Conservation (phyloP, 371 early-diverging fungal genomes). For the Actinomortierella ambigua region DNA sequence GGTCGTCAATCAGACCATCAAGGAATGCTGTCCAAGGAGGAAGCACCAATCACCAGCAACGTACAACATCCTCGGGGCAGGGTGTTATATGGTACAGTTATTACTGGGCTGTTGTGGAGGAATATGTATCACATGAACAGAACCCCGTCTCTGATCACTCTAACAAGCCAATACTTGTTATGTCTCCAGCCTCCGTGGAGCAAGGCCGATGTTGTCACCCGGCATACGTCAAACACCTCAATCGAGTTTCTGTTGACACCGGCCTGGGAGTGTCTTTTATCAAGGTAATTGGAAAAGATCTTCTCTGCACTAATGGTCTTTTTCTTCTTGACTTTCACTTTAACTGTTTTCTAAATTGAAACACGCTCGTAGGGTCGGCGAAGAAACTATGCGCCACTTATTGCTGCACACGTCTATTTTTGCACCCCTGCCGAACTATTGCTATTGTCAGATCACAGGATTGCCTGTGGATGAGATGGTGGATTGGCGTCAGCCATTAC, state of each 20-base stretch:
- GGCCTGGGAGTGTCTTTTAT: background rate
- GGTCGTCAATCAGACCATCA: conserved; percentile 23
- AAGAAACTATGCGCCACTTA: conserved; percentile 25
- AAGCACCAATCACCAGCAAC: conserved; percentile 4
- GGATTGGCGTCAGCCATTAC: too few species aligned
- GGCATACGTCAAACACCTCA: background rate
- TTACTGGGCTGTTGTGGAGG: background rate
- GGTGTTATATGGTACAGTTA: conserved; percentile 6
- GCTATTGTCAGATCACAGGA: conserved; percentile 44
- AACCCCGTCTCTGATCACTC: too few species aligned
- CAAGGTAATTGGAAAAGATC: background rate
- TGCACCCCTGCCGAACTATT: conserved; percentile 30
- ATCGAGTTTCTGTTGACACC: too few species aligned
- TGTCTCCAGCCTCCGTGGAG: background rate
- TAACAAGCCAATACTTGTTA: too few species aligned
- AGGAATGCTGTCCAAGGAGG: conserved; percentile 10
- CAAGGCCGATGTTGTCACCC: background rate
- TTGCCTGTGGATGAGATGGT: conserved; percentile 18
- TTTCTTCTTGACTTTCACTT: background rate
- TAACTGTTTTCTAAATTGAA: background rate
- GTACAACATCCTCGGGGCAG: conserved; percentile 22
- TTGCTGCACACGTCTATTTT: conserved; percentile 34
- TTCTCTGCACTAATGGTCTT: background rate
- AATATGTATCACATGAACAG: too few species aligned
- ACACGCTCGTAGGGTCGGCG: conserved; percentile 42